Evolutionary conservation across 2,329 filamentous ascomycete genomes (phyloP), one percentile per base, ranked within the genome.

Genomic region (Trichoderma sp.): DNA sequence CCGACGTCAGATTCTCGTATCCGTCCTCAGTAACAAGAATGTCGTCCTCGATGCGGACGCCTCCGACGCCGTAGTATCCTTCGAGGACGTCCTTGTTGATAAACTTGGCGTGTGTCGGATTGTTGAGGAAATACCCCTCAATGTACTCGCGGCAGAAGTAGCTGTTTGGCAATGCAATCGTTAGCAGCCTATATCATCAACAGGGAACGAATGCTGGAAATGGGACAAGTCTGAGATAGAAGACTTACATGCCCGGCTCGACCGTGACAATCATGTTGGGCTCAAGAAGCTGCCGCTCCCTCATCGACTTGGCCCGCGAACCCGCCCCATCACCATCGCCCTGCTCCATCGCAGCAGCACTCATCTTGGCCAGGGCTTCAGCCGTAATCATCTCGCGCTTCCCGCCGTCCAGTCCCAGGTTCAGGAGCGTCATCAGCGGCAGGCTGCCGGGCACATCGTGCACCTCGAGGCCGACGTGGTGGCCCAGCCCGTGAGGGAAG

Each of bases 11-110:
- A 73, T 96, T 96, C 77, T 97, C 93, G 71, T 87, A 88, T 0
- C 93, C 93, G 26, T 85, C 80, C 67, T 89, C 82, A 1, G 90
- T 95, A 55, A 98, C 88, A 24, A 95, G 81, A 45, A 98, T 84
- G 75, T 94, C 91, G 73, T 98, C 93, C 79, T 99, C 95, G 67
- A 98, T 96, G 54, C 95, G 85, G 28, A 97, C 92, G 41, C 95
- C 95, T 17, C 94, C 95, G 1, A 98, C 89, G 28, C 78, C 80
- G 80, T 91, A 94, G 75, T 90, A 94, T 68, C 79, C 80, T 67
- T 88, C 86, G 56, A 95, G 77, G 5, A 89, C 83, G 5, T 82
- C 80, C 69, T 80, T 79, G 76, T 93, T 83, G 72, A 95, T 88
- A 71, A 85, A 90, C 66, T 82, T 81, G 45, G 82, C 80, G 73